Conservation (phyloP, 1,139 yeast species). For the Ogataea hybrid region DNA sequence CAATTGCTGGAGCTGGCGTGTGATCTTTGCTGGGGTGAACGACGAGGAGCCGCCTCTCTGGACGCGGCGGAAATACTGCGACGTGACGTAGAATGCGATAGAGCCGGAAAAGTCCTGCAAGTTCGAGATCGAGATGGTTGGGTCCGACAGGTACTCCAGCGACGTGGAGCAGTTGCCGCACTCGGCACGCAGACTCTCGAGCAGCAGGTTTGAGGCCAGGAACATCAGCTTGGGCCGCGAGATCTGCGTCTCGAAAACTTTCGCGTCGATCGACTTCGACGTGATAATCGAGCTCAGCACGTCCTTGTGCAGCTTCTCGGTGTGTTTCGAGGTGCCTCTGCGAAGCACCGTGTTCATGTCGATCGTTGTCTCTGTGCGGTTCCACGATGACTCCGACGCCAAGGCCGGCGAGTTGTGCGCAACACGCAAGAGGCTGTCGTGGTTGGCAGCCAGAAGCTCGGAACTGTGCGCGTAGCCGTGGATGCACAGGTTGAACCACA, state of each 20-base stretch:
- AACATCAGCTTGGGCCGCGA: constrained; percentile 87
- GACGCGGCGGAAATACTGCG: constrained; percentile 48
- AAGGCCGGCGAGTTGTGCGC: constrained; percentile 91
- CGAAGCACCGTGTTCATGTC: constrained; percentile 90
- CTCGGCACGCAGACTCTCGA: constrained; percentile 76
- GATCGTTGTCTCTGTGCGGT: constrained; percentile 85
- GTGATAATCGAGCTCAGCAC: constrained; percentile 32
- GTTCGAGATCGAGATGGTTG: constrained; percentile 70
- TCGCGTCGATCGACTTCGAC: constrained; percentile 37
- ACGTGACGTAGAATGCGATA: constrained; percentile 59
- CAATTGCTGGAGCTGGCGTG: constrained; percentile 68
- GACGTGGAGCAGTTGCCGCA: constrained; percentile 79
- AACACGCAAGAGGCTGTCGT: constrained; percentile 57
- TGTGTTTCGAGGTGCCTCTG: constrained; percentile 83
- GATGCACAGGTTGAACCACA: constrained; percentile 93
- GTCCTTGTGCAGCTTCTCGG: constrained; percentile 73
- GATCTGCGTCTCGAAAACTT: constrained; percentile 49
- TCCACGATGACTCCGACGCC: constrained; percentile 83
- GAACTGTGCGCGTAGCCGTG: constrained; percentile 80
- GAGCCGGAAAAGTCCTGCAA: constrained; percentile 69
- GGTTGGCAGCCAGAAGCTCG: constrained; percentile 46
- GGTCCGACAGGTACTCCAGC: constrained; percentile 80
- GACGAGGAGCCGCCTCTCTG: constrained; percentile 29
- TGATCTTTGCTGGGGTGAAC: constrained; percentile 60
- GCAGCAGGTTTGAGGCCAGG: constrained; percentile 73